Evolutionary conservation across 169 alveolate species (phyloP), one percentile per base, ranked within the genome.

Genomic region (Fabrea salina): DNA sequence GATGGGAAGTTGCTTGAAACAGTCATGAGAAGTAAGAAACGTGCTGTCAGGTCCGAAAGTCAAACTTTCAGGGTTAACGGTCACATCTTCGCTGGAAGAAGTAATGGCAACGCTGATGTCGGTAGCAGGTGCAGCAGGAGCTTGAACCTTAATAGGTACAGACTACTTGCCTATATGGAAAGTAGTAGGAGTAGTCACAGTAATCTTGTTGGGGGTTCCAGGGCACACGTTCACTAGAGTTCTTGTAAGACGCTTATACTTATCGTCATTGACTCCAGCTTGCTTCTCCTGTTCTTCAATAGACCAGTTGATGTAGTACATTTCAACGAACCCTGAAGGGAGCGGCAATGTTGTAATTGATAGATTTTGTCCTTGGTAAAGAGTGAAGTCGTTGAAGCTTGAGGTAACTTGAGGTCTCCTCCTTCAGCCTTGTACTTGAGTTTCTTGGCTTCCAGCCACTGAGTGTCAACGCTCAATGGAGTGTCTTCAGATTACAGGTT

Each of bases 321-420:
- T 58, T 58, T 43, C 71, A 1, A 1, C 0, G 0, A 25, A 37
- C 32, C 3, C 44, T 33, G 44, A 27, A 27, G 5, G 71, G 1
- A 27, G 71, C 71, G 25, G 71, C 53, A 6, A 58, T 35, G 25
- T 43, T 58, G 71, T 27, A 58, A 27, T 30, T 33, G n/a, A 58
- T 58, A 27, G 25, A 43, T 1, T 27, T 25, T 5, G 3, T 35
- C 22, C 33, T 4, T 58, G 37, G 37, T 25, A 30, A 8, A 35
- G 30, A n/a, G 53, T 58, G 53, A 58, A 58, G 44, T 35, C 33
- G 33, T 58, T n/a, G 0, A 27, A 35, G 6, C 39, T 33, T 2
- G 59, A 51, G 1, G 59, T 51, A 11, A 22, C 19, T 51, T 51
- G 22, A 51, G 59, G 59, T 51, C 27, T 51, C 59, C 59, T 3